phyloP scores from a whole-genome alignment of 1,284 basidiomycete species.

The Jaminaea rosea region DNA sequence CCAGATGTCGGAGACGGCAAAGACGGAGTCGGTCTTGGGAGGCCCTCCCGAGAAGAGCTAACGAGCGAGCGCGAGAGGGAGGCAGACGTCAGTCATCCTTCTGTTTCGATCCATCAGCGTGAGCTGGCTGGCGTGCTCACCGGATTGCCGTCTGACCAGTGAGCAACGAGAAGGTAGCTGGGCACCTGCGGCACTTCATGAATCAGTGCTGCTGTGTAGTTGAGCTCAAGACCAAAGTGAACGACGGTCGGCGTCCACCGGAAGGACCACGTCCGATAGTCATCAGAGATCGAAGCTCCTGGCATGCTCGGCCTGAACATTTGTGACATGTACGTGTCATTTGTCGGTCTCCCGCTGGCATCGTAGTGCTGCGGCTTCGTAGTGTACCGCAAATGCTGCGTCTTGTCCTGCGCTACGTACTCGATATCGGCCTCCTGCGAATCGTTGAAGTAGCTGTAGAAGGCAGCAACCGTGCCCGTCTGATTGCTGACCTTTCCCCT shows the following conservation, averaged over 20 bases:
- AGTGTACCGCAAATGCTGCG: neutral
- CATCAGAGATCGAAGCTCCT: neutral
- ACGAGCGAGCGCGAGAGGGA: too few species aligned
- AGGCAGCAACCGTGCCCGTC: slow-evolving; percentile 4
- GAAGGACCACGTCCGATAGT: neutral
- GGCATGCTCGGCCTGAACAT: neutral
- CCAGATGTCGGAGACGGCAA: too few species aligned
- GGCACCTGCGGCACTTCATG: slow-evolving; percentile 1
- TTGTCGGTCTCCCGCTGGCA: neutral
- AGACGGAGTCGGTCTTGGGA: too few species aligned
- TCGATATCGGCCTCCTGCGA: slow-evolving; percentile 4
- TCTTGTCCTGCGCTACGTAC: neutral
- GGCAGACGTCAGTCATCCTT: too few species aligned
- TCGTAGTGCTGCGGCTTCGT: slow-evolving; percentile 5
- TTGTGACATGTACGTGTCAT: neutral
- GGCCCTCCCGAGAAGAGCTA: too few species aligned
- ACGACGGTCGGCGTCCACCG: neutral
- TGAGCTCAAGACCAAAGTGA: neutral
- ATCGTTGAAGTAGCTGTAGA: slow-evolving; percentile 3
- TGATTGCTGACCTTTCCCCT: neutral
- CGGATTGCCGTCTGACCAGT: slow-evolving; percentile 4
- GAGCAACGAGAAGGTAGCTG: neutral
- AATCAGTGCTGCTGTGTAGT: neutral
- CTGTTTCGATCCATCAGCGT: too few species aligned
- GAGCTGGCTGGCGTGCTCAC: too few species aligned